phyloP scores from a whole-genome alignment of 2,329 filamentous ascomycete species.

The Bipolaris oryzae region DNA sequence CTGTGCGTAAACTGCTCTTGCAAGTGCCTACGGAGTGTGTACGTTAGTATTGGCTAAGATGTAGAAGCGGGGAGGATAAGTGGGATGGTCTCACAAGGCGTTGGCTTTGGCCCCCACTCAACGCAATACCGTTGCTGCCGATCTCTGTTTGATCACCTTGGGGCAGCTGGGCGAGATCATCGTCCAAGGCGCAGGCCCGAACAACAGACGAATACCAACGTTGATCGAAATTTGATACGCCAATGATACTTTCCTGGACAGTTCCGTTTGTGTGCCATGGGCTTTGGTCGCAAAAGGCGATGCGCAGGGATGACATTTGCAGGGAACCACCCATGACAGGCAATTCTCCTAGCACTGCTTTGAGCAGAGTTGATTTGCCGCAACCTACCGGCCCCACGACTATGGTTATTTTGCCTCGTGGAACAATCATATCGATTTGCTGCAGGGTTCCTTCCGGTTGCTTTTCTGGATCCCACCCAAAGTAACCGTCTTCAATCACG shows the following conservation, averaged over 20 bases:
- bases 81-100: conserved; percentile 49
- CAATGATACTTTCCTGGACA: conserved; percentile 48
- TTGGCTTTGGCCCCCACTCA: conserved; percentile 61
- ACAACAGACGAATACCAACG: conserved; percentile 48
- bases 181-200: conserved; percentile 42
- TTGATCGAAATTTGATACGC: conserved; percentile 43
- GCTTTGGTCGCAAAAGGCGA: conserved; percentile 48
- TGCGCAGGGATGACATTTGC: conserved; percentile 37
- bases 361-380: conserved; percentile 59
- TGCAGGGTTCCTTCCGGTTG: conserved; percentile 48
- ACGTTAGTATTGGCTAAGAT: conserved; percentile 16
- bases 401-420: conserved; percentile 54
- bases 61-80: conserved; percentile 21
- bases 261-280: conserved; percentile 49
- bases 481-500: conserved; percentile 53
- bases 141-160: conserved; percentile 53
- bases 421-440: conserved; percentile 50
- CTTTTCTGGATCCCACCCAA: conserved; percentile 55
- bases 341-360: conserved; percentile 43
- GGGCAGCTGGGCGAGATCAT: conserved; percentile 42
- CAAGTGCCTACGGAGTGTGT: conserved; percentile 49
- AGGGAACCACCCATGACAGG: conserved; percentile 42
- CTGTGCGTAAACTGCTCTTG: conserved; percentile 58
- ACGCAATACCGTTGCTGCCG: conserved; percentile 58
- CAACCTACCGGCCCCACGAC: conserved; percentile 59